Conservation (phyloP, 140 eudicot genomes). For the Stevia rebaudiana region DNA sequence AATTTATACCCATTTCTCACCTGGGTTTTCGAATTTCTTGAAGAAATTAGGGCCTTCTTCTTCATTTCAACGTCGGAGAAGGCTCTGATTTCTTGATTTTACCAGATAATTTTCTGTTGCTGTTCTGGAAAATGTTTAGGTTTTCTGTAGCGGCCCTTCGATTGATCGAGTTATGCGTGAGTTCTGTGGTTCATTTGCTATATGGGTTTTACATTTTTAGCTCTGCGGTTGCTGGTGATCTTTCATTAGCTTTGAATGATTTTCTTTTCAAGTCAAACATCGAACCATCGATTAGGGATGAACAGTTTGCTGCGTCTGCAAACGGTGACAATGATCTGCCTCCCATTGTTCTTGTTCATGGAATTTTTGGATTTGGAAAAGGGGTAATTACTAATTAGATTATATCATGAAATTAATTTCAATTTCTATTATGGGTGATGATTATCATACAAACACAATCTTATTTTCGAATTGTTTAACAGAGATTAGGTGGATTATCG, state of each 20-base stretch:
- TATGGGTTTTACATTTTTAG: conserved; percentile 88
- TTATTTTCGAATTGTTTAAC: conserved; percentile 12
- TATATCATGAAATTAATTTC: no score
- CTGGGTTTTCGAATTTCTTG: conserved; percentile 18
- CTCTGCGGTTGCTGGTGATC: conserved; percentile 90
- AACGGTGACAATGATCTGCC: conserved; percentile 55
- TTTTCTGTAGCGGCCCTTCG: conserved; percentile 59
- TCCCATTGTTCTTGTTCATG: conserved; percentile 93
- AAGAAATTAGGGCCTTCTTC: conserved; percentile 48
- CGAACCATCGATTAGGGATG: conserved; percentile 29
- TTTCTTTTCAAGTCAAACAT: conserved; percentile 41
- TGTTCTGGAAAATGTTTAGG: conserved; percentile 47
- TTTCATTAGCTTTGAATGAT: conserved; percentile 63
- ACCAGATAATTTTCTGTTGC: background rate
- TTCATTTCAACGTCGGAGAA: conserved; percentile 28
- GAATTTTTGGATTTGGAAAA: conserved; percentile 95
- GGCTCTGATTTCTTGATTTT: conserved; percentile 41
- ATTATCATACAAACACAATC: background rate
- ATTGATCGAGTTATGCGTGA: conserved; percentile 60
- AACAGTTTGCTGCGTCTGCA: conserved; percentile 15
- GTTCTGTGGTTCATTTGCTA: conserved; percentile 67
- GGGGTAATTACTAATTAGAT: conserved; percentile 73
- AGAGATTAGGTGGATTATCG: conserved; percentile 92
- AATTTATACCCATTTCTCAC: background rate
- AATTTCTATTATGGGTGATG: no score